Evolutionary conservation across 163 green algal species (phyloP).

Genomic region (Chlamydomonas reinhardtii): DNA sequence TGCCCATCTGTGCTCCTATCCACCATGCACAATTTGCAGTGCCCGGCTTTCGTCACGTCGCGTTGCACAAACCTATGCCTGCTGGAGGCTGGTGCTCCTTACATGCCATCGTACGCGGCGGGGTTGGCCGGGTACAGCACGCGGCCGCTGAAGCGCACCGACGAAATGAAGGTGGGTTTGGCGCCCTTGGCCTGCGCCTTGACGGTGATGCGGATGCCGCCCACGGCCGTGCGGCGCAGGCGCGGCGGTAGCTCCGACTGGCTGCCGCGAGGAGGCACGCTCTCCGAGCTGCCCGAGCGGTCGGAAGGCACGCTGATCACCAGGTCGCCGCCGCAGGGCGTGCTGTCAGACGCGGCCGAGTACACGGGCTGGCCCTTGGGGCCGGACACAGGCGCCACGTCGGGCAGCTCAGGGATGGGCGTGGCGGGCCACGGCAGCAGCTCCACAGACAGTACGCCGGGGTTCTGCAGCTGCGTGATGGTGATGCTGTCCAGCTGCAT

Average conservation of each 20-base stretch:
- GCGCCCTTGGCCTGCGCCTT: not conserved
- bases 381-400: not conserved
- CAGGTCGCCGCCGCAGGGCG: not conserved
- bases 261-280: not conserved
- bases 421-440: constrained; percentile 20
- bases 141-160: not conserved
- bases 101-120: not conserved
- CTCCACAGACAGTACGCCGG: not conserved
- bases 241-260: not conserved
- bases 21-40: no score
- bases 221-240: not conserved
- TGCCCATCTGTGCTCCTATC: no score
- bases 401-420: not conserved
- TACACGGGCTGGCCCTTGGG: not conserved
- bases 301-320: not conserved
- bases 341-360: not conserved
- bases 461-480: constrained; percentile 7
- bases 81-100: no score
- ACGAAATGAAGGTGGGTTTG: not conserved
- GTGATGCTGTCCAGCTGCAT: constrained; percentile 16
- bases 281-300: not conserved
- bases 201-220: not conserved
- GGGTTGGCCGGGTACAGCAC: constrained; percentile 5
- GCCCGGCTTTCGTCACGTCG: no score
- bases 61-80: no score